These are phyloP conservation scores for Coemansia sp. DNA, from an alignment of 192 early-diverging fungal genomes.

Conservation along the genomic window DNA sequence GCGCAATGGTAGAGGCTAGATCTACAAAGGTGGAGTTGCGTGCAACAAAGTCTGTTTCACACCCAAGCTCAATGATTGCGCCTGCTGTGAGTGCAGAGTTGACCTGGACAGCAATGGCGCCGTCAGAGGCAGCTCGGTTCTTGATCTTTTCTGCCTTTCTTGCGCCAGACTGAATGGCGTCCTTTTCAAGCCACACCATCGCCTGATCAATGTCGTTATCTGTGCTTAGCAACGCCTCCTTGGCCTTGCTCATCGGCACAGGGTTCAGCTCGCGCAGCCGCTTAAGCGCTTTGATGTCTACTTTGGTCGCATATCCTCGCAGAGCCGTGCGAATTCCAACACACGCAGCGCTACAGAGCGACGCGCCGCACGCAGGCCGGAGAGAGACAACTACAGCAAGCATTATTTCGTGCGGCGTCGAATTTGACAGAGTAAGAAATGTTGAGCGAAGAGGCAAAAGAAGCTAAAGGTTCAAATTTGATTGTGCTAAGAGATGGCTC, in stretches of 20 bases:
- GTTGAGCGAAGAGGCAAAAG: not conserved
- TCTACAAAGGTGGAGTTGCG: slow-evolving; percentile 75
- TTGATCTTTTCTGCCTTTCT: slow-evolving; percentile 84
- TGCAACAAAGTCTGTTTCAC: slow-evolving; percentile 97
- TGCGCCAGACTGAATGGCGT: slow-evolving; percentile 66
- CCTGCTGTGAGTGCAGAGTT: slow-evolving; percentile 52
- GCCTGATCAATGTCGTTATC: slow-evolving; percentile 76
- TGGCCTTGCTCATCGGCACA: slow-evolving; percentile 80
- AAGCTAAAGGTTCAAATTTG: not conserved
- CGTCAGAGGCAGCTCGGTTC: slow-evolving; percentile 74
- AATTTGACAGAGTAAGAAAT: not conserved
- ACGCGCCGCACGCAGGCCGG: not conserved
- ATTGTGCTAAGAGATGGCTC: not conserved
- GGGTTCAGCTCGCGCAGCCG: slow-evolving; percentile 77
- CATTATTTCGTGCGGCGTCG: not conserved
- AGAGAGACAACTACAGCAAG: not conserved
- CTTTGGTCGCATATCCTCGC: slow-evolving; percentile 46
- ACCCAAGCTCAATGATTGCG: slow-evolving; percentile 72
- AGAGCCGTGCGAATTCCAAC: not conserved
- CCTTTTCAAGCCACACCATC: slow-evolving; percentile 77
- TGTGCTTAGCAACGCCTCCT: slow-evolving; percentile 74
- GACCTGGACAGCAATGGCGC: slow-evolving; percentile 62
- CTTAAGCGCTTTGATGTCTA: slow-evolving; percentile 65
- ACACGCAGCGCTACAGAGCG: not conserved
- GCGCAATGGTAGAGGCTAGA: slow-evolving; percentile 57